These are phyloP conservation scores for Asclepias syriaca DNA, from an alignment of 257 asterid genomes.

Conservation along the genomic window DNA sequence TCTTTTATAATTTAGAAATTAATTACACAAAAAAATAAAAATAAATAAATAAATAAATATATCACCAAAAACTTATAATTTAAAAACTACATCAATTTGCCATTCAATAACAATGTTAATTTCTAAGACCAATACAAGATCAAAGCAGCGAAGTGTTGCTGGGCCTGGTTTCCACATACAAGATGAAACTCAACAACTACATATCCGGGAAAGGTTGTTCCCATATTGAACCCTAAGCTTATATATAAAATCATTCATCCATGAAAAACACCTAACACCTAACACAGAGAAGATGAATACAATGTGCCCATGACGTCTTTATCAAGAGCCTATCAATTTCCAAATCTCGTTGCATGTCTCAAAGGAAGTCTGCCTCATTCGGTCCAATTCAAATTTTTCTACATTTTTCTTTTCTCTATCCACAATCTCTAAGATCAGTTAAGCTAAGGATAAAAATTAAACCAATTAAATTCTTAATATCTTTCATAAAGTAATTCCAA, in stretches of 20 bases:
- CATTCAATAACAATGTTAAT: not conserved
- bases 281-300: not conserved
- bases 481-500: not conserved
- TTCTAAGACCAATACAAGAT: not conserved
- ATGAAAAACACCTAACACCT: not conserved
- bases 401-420: slow-evolving; percentile 44
- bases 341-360: slow-evolving; percentile 50
- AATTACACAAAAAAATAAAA: no score
- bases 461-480: slow-evolving; percentile 2
- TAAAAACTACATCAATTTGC: no score
- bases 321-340: slow-evolving; percentile 47
- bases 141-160: not conserved
- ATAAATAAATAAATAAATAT: no score
- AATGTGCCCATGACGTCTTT: not conserved
- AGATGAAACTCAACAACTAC: not conserved
- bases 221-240: not conserved
- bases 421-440: slow-evolving; percentile 52
- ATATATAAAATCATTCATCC: not conserved
- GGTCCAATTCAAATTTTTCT: slow-evolving; percentile 50
- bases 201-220: not conserved
- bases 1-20: no score
- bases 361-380: slow-evolving; percentile 30
- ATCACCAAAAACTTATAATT: no score
- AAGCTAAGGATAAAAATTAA: slow-evolving; percentile 27
- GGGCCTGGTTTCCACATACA: not conserved